phyloP scores from a whole-genome alignment of 257 asterid species.

The Ocimum tenuiflorum region DNA sequence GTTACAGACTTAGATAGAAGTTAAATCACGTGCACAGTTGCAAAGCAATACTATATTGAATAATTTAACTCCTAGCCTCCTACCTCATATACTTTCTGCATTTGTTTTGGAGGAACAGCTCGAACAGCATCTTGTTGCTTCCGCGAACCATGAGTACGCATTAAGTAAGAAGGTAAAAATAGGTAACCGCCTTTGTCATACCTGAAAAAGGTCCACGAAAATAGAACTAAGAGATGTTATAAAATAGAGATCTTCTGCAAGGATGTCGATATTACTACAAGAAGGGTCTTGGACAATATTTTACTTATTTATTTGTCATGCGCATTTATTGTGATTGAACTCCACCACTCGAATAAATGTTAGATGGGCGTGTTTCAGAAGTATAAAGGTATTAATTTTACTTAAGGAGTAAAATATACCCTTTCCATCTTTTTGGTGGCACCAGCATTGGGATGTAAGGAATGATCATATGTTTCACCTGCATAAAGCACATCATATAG shows the following conservation, averaged over 20 bases:
- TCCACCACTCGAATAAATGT: not conserved
- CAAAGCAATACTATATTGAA: constrained; percentile 9
- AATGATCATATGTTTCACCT: constrained; percentile 73
- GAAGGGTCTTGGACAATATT: not conserved
- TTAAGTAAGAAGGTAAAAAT: constrained; percentile 81
- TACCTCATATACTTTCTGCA: constrained; percentile 90
- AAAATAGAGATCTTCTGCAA: constrained; percentile 1
- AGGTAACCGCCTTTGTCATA: constrained; percentile 93
- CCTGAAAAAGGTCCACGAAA: constrained; percentile 39
- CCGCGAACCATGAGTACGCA: constrained; percentile 94
- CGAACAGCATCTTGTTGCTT: constrained; percentile 69
- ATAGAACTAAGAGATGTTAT: constrained; percentile 6
- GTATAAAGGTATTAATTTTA: constrained; percentile 2
- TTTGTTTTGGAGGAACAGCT: constrained; percentile 55
- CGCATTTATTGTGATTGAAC: constrained; percentile 4
- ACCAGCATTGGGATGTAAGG: constrained; percentile 97
- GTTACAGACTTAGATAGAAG: not conserved
- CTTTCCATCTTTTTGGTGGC: constrained; percentile 94
- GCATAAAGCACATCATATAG: constrained; percentile 27
- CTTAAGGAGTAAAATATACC: constrained; percentile 39
- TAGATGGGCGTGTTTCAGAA: constrained; percentile 2
- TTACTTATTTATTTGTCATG: not conserved
- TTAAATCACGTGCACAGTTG: not conserved
- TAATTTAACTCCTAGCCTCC: constrained; percentile 19
- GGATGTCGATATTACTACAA: not conserved